A percentile compares a stretch with the other conserved stretches of the same genome.
Evolutionary conservation across 176 grass and related monocot genomes (phyloP).

Genomic region (Oryza punctata): DNA sequence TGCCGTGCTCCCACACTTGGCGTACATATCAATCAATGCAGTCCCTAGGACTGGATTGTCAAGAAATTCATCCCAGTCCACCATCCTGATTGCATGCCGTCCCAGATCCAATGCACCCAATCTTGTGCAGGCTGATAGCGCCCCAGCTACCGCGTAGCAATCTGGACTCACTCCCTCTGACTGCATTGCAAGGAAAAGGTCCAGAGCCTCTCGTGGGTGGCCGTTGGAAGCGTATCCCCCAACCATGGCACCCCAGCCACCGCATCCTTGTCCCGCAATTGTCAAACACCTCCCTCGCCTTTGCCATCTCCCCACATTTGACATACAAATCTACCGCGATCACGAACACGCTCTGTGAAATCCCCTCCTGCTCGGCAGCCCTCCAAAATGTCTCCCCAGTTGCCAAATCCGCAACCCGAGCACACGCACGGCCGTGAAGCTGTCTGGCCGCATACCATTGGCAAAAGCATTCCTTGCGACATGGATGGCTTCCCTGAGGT

Average conservation of each 20-base stretch:
- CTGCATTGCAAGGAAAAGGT: slow-evolving; percentile 65
- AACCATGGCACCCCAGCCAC: slow-evolving; percentile 72
- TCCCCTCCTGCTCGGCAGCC: slow-evolving; percentile 23
- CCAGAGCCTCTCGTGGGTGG: slow-evolving; percentile 52
- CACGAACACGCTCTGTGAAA: slow-evolving; percentile 40
- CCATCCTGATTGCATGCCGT: background rate
- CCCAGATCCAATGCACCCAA: slow-evolving; percentile 64
- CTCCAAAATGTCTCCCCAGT: slow-evolving; percentile 47
- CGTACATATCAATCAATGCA: slow-evolving; percentile 66
- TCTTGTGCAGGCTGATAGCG: slow-evolving; percentile 57
- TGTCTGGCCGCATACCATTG: slow-evolving; percentile 48
- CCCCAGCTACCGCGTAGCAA: slow-evolving; percentile 54
- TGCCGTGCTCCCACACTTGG: slow-evolving; percentile 57
- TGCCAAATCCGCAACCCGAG: slow-evolving; percentile 42
- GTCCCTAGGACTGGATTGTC: slow-evolving; percentile 61
- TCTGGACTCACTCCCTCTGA: slow-evolving; percentile 38
- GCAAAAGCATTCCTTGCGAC: slow-evolving; percentile 11
- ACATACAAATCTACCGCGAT: slow-evolving; percentile 57
- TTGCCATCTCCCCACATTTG: slow-evolving; percentile 60
- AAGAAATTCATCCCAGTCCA: slow-evolving; percentile 57
- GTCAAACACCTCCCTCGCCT: slow-evolving; percentile 57
- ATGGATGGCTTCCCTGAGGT: too few relatives aligned
- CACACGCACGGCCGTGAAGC: slow-evolving; percentile 55
- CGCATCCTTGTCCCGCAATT: slow-evolving; percentile 47
- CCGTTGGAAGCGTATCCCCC: slow-evolving; percentile 65